Evolutionary conservation across 164 flowering plant species (phyloP), one percentile per base, ranked within the genome.

Genomic region (Cinnamomum micranthum): DNA sequence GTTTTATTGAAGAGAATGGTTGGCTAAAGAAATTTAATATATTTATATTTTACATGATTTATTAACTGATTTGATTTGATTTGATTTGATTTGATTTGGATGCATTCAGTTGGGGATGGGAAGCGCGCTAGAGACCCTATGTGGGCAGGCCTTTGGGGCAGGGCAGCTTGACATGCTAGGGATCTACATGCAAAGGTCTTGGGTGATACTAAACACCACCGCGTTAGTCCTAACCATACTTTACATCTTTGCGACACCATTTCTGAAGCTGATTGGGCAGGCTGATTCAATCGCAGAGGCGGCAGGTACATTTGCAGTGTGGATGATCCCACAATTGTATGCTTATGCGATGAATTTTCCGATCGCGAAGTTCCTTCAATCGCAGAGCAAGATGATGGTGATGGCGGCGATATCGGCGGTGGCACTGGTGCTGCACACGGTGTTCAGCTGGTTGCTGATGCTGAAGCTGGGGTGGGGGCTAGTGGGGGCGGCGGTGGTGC

Each of bases 81-180:
- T 68, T 68, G 4, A 68, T 1, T 24, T 24, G 25, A 25, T 33
- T 68, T 47, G 20, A 24, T 33, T 68, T 47, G 20, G n/a, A 55
- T 15, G 60, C 2, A 20, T 2, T 51, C 82, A 93, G 96, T 76
- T 90, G 50, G 98, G 98, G 3, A 89, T 93, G 95, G 92, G 95
- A 63, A 93, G 98, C 69, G 97, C 97, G 0, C 78, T 93, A 47
- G 98, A 92, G 79, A 93, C 98, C 15, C 80, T 90, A 13, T 93
- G 98, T 73, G 98, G 98, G 27, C 95, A 90, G 80, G 97, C 98
- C 4, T 86, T 22, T 51, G 98, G 98, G 14, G 98, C 97, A 2
- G 91, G 92, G 27, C 87, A 92, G 78, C 19, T 84, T 0, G 92
- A 88, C 51, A 90, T 92, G 95, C 81, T 92, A 2, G 97, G 98